Percentiles rank a stretch among this genome's conserved stretches.
phyloP scores from a whole-genome alignment of 2,329 filamentous ascomycete species.

The Pyrenophora graminea region DNA sequence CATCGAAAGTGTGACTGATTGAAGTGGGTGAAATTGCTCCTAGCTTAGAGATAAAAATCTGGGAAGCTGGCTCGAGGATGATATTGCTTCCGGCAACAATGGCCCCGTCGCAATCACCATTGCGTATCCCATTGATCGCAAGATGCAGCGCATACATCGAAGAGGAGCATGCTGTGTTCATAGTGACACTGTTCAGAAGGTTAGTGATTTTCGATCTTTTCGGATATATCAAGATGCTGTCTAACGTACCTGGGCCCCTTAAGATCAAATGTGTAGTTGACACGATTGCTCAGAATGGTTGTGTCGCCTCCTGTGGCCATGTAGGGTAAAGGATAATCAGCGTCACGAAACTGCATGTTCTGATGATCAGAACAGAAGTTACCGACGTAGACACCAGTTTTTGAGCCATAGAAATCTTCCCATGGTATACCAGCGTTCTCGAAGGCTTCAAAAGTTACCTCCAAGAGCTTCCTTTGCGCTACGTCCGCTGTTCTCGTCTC shows the following conservation, averaged over 20 bases:
- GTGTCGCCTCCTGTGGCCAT: constrained; percentile 16
- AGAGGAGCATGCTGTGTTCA: constrained; percentile 35
- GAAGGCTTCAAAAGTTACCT: constrained; percentile 45
- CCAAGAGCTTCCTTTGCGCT: constrained; percentile 36
- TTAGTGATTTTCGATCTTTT: background rate
- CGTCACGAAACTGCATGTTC: constrained; percentile 21
- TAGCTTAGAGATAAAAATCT: constrained; percentile 17
- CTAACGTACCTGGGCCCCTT: constrained; percentile 18
- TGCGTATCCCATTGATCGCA: constrained; percentile 20
- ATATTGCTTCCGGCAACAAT: constrained; percentile 27
- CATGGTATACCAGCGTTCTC: constrained; percentile 43
- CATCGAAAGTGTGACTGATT: constrained; percentile 29
- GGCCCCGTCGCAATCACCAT: constrained; percentile 11
- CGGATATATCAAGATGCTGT: background rate
- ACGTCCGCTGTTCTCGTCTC: constrained; percentile 34
- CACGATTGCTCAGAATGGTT: constrained; percentile 31
- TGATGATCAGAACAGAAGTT: constrained; percentile 14
- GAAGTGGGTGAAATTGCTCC: constrained; percentile 26
- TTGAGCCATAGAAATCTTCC: constrained; percentile 27
- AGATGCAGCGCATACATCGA: constrained; percentile 32
- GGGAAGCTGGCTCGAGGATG: constrained; percentile 16
- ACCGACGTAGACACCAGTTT: constrained; percentile 29
- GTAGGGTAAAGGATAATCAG: constrained; percentile 17
- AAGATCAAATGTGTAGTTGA: constrained; percentile 37
- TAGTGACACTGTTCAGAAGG: constrained; percentile 15